Evolutionary conservation across 139 green algal genomes (phyloP).

Genomic region (Parachlorella kessleri): DNA sequence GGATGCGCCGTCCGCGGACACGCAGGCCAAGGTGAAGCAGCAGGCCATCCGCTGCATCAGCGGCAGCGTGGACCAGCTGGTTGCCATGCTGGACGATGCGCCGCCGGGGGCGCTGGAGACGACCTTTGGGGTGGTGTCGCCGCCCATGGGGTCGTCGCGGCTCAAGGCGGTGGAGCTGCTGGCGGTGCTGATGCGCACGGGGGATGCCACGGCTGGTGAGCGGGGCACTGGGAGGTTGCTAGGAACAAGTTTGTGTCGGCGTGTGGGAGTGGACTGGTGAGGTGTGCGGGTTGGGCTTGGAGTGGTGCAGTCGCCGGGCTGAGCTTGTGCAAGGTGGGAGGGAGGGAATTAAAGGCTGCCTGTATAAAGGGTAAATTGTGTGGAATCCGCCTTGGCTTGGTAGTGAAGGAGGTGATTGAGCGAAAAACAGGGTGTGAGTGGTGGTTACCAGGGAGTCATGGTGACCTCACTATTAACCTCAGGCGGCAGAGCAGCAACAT

Average conservation of each 20-base stretch:
- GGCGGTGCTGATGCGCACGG: slow-evolving; percentile 73
- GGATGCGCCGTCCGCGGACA: slow-evolving; percentile 6
- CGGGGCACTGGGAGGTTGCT: too few relatives aligned
- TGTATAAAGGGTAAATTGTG: too few relatives aligned
- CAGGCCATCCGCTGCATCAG: slow-evolving; percentile 46
- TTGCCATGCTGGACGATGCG: slow-evolving; percentile 52
- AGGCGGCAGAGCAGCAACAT: too few relatives aligned
- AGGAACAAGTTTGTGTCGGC: too few relatives aligned
- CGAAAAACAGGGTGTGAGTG: too few relatives aligned
- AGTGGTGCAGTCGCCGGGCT: not conserved
- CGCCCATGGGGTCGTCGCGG: slow-evolving; percentile 71
- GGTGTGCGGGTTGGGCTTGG: not conserved
- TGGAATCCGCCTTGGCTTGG: too few relatives aligned
- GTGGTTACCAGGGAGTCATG: too few relatives aligned
- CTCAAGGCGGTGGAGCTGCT: slow-evolving; percentile 85
- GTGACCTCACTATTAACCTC: too few relatives aligned
- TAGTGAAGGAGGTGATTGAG: too few relatives aligned
- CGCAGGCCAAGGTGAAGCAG: slow-evolving; percentile 11
- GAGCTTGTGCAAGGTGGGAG: not conserved
- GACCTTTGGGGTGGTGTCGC: slow-evolving; percentile 75
- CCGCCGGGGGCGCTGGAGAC: slow-evolving; percentile 54
- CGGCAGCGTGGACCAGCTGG: slow-evolving; percentile 53
- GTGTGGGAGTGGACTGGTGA: not conserved
- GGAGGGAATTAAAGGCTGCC: too few relatives aligned
- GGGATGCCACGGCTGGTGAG: slow-evolving; percentile 42